These are phyloP conservation scores for Paraphoma chrysanthemicola DNA, from an alignment of 2,329 filamentous ascomycete genomes.

Conservation along the genomic window DNA sequence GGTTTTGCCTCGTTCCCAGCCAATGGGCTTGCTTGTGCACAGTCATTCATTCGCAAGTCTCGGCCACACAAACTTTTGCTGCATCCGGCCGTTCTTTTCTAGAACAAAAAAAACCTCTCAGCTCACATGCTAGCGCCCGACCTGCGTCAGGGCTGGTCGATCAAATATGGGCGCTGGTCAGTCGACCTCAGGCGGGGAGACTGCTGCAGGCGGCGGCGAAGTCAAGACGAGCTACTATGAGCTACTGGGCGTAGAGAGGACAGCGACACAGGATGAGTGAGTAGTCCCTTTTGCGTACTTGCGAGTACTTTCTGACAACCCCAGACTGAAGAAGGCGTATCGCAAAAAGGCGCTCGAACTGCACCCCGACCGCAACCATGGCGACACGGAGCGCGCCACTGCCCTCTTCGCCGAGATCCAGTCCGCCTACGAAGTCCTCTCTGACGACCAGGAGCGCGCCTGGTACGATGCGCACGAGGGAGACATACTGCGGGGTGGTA, in stretches of 20 bases:
- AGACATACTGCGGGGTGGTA: conserved; percentile 76
- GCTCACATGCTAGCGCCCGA: conserved; percentile 16
- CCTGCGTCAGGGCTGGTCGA: conserved; percentile 1
- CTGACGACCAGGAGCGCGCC: conserved; percentile 90
- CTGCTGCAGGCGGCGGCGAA: conserved; percentile 30
- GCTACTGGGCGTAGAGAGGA: conserved; percentile 74
- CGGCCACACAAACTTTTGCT: conserved; percentile 1
- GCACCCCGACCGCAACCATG: conserved; percentile 92
- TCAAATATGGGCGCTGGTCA: conserved; percentile 55
- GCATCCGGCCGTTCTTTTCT: conserved; percentile 9
- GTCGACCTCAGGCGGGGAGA: conserved; percentile 44
- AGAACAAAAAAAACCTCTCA: conserved; percentile 11
- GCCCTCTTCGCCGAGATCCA: conserved; percentile 89
- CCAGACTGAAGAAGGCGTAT: conserved; percentile 91
- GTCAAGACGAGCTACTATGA: conserved; percentile 85
- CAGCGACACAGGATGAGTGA: conserved; percentile 82
- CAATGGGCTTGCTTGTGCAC: conserved; percentile 19
- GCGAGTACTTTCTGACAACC: neutral
- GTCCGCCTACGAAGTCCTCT: conserved; percentile 92
- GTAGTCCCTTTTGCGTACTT: conserved; percentile 24
- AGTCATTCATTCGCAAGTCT: conserved; percentile 12
- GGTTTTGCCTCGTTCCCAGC: conserved; percentile 5
- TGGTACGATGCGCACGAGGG: conserved; percentile 98
- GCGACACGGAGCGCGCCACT: conserved; percentile 83
- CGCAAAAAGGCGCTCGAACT: conserved; percentile 88